A percentile compares a stretch with the other conserved stretches of the same genome.
These are phyloP conservation scores for Suillus plorans DNA, from an alignment of 768 basidiomycete genomes.

Conservation along the genomic window DNA sequence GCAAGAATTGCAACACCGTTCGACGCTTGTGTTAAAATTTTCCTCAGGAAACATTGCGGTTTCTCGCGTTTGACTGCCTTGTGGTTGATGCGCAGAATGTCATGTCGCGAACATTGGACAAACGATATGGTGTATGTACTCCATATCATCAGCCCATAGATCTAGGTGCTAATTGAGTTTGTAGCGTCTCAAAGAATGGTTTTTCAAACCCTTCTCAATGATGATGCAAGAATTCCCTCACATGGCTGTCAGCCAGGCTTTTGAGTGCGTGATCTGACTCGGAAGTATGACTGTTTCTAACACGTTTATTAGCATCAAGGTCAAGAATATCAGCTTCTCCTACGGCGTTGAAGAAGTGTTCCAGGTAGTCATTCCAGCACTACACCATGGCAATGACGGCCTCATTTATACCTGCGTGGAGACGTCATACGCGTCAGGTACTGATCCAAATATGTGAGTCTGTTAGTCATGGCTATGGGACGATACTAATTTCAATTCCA, in stretches of 20 bases:
- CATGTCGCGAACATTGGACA: constrained; percentile 79
- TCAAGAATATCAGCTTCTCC: constrained; percentile 85
- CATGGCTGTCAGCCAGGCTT: constrained; percentile 65
- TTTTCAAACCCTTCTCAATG: constrained; percentile 76
- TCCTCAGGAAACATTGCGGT: constrained; percentile 72
- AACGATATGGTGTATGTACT: constrained; percentile 81
- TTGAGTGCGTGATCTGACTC: constrained; percentile 62
- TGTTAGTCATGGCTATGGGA: not conserved
- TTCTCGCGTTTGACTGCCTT: constrained; percentile 91
- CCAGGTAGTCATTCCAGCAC: constrained; percentile 72
- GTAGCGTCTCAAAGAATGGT: constrained; percentile 68
- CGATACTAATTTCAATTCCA: constrained; percentile 9
- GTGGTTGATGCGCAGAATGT: constrained; percentile 85
- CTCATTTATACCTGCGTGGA: constrained; percentile 94
- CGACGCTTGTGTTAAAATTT: constrained; percentile 1
- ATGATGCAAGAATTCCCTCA: constrained; percentile 70
- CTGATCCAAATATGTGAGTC: constrained; percentile 84
- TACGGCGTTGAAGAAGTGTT: constrained; percentile 90
- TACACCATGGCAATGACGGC: constrained; percentile 93
- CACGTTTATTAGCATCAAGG: constrained; percentile 59
- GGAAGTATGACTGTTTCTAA: constrained; percentile 4
- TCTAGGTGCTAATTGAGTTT: not conserved
- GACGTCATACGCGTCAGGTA: constrained; percentile 77
- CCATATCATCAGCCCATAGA: not conserved
- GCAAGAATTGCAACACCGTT: constrained; percentile 20